These are phyloP conservation scores for Calycina herbarum DNA, from an alignment of 2,329 filamentous ascomycete genomes.

Conservation along the genomic window DNA sequence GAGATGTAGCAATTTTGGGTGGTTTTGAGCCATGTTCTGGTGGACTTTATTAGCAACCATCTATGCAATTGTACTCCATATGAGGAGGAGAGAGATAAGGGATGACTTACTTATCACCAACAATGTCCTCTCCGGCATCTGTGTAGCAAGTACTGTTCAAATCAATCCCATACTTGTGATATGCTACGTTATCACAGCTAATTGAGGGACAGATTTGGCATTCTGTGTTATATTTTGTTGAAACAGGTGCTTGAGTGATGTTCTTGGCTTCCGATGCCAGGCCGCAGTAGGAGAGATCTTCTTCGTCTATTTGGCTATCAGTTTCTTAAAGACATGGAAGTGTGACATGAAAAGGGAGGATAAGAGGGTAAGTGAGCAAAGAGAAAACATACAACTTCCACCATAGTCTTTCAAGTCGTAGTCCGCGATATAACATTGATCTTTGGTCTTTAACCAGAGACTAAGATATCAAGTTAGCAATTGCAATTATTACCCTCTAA, in stretches of 20 bases:
- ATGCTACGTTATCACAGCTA: slow-evolving; percentile 20
- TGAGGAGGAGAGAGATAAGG: not conserved
- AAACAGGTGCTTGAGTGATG: slow-evolving; percentile 19
- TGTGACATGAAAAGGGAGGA: too few species aligned
- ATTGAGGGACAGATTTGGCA: slow-evolving; percentile 27
- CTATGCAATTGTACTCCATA: too few species aligned
- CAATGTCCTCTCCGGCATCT: slow-evolving; percentile 16
- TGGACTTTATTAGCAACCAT: slow-evolving; percentile 9
- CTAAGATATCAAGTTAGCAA: slow-evolving; percentile 7
- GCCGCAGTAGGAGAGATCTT: slow-evolving; percentile 24
- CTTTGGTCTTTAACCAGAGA: slow-evolving; percentile 27
- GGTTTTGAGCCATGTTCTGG: slow-evolving; percentile 26
- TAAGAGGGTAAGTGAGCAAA: not conserved
- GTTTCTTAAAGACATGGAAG: too few species aligned
- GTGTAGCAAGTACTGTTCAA: slow-evolving; percentile 27
- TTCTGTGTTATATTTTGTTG: slow-evolving; percentile 24
- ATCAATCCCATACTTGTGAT: slow-evolving; percentile 20
- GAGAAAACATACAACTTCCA: slow-evolving; percentile 23
- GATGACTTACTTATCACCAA: not conserved
- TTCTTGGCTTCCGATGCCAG: slow-evolving; percentile 18
- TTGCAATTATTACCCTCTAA: too few species aligned
- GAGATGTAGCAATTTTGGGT: slow-evolving; percentile 27
- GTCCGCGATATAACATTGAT: slow-evolving; percentile 27
- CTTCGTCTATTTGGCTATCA: slow-evolving; percentile 13
- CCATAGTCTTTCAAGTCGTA: slow-evolving; percentile 24